Evolutionary conservation across 108 stramenopile species (phyloP).

Genomic region (Cyclostephanos invisitatus): DNA sequence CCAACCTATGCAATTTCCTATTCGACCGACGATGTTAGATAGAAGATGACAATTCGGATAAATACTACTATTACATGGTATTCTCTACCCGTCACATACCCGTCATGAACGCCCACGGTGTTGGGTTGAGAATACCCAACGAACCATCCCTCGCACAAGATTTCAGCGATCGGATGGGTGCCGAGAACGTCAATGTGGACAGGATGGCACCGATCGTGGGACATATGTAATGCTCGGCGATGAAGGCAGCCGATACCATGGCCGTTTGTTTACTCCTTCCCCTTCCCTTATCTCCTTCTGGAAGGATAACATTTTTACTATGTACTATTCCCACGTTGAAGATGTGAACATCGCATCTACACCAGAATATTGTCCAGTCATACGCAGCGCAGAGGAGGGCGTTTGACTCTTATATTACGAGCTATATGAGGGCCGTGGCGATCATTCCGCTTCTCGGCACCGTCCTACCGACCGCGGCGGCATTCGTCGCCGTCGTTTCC

Average conservation of each 20-base stretch:
- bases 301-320: no score
- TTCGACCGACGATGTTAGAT: not conserved
- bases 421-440: not conserved
- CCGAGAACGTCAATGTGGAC: conserved; percentile 66
- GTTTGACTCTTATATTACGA: no score
- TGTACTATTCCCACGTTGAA: not conserved
- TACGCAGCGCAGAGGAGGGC: no score
- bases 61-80: no score
- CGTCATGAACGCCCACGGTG: conserved; percentile 83
- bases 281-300: no score
- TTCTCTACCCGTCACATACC: no score
- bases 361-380: no score
- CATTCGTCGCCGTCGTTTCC: not conserved
- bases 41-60: no score
- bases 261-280: not conserved
- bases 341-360: no score
- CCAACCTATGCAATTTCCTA: conserved; percentile 72
- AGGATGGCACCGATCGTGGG: conserved; percentile 53
- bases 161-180: conserved; percentile 57
- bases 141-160: conserved; percentile 47
- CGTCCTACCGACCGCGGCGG: not conserved
- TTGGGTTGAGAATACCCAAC: conserved; percentile 70
- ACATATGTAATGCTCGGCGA: conserved; percentile 17
- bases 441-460: not conserved
- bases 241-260: conserved; percentile 12